A percentile compares a stretch with the other conserved stretches of the same genome.
These are phyloP conservation scores for Phytophthora cactorum DNA, from an alignment of 352 stramenopile genomes.

Conservation along the genomic window DNA sequence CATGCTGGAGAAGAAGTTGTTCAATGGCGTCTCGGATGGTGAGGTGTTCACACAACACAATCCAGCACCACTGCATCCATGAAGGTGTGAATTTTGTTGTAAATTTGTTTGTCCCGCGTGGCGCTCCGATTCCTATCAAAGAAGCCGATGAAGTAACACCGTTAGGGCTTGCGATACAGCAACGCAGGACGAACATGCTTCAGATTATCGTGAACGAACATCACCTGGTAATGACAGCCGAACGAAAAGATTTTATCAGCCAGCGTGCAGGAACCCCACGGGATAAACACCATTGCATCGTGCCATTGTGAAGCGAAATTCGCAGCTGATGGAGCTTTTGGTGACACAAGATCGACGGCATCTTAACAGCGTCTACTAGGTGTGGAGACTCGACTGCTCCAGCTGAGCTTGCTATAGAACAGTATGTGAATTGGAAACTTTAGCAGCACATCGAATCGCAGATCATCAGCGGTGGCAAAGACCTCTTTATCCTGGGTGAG, in stretches of 20 bases:
- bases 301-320: slow-evolving; percentile 19
- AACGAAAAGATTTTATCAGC: slow-evolving; percentile 19
- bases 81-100: slow-evolving; percentile 22
- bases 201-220: slow-evolving; percentile 38
- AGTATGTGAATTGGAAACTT: slow-evolving; percentile 5
- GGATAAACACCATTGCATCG: slow-evolving; percentile 28
- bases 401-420: slow-evolving; percentile 20
- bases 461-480: no score
- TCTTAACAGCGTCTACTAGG: slow-evolving; percentile 4
- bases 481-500: no score
- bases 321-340: slow-evolving; percentile 21
- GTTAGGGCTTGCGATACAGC: slow-evolving; percentile 16
- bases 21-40: slow-evolving; percentile 8
- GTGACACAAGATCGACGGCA: slow-evolving; percentile 7
- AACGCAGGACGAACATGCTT: slow-evolving; percentile 16
- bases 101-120: slow-evolving; percentile 21
- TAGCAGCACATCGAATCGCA: no score
- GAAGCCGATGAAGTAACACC: slow-evolving; percentile 8
- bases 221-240: slow-evolving; percentile 22
- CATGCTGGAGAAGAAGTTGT: slow-evolving; percentile 19
- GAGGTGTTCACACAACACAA: no score
- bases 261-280: slow-evolving; percentile 5
- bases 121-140: slow-evolving; percentile 20
- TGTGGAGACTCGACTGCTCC: slow-evolving; percentile 2
- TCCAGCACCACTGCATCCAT: slow-evolving; percentile 20